These are phyloP conservation scores for Multifurca ochricompacta DNA, from an alignment of 768 basidiomycete genomes.

Conservation along the genomic window DNA sequence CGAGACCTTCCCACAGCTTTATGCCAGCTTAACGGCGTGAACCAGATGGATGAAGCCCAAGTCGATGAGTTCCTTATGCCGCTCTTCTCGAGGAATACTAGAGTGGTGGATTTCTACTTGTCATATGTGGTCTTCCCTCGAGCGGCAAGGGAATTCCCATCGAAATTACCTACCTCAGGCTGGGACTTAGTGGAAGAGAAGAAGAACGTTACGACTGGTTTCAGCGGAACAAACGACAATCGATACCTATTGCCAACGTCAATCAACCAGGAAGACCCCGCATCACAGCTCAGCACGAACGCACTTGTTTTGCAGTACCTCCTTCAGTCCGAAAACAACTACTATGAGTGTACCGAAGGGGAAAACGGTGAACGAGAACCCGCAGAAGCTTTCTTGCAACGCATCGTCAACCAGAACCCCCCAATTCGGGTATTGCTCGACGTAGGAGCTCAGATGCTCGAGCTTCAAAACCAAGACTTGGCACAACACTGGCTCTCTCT, in stretches of 20 bases:
- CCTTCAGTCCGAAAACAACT: conserved; percentile 36
- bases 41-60: conserved; percentile 34
- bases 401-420: conserved; percentile 30
- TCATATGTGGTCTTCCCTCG: conserved; percentile 40
- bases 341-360: conserved; percentile 16
- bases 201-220: conserved; percentile 34
- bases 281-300: conserved; percentile 36
- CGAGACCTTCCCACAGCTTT: conserved; percentile 28
- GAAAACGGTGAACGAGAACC: background rate
- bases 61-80: conserved; percentile 25
- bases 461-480: conserved; percentile 36
- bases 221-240: conserved; percentile 50
- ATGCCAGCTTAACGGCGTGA: conserved; percentile 32
- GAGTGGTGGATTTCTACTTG: conserved; percentile 41
- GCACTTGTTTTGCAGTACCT: conserved; percentile 36
- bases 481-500: conserved; percentile 34
- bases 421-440: conserved; percentile 43
- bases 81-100: conserved; percentile 31
- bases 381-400: conserved; percentile 25
- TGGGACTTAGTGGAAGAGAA: conserved; percentile 45
- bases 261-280: conserved; percentile 31
- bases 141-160: conserved; percentile 40
- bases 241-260: conserved; percentile 29
- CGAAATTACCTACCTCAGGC: conserved; percentile 39
- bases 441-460: conserved; percentile 50